Evolutionary conservation across 2,329 filamentous ascomycete genomes (phyloP).

Genomic region (Alternaria metachromatica): DNA sequence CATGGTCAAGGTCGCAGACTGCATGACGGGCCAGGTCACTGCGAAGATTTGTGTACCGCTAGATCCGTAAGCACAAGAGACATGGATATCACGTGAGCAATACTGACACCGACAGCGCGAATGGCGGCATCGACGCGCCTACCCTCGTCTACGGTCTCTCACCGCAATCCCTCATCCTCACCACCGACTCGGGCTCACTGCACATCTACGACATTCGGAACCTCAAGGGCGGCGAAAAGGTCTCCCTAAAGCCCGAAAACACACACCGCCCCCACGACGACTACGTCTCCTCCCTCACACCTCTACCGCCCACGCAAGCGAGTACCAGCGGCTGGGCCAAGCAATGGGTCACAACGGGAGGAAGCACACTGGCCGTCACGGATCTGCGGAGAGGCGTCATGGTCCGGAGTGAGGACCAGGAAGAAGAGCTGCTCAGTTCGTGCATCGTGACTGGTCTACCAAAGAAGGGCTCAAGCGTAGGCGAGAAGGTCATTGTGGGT

Average conservation of each 20-base stretch:
- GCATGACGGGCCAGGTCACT: slow-evolving; percentile 69
- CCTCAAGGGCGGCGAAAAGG: slow-evolving; percentile 48
- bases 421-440: slow-evolving; percentile 87
- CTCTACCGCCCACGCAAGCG: slow-evolving; percentile 77
- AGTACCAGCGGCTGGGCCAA: slow-evolving; percentile 90
- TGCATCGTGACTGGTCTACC: slow-evolving; percentile 79
- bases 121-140: slow-evolving; percentile 69
- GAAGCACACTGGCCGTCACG: slow-evolving; percentile 87
- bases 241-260: slow-evolving; percentile 68
- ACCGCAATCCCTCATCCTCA: slow-evolving; percentile 85
- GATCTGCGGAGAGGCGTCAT: slow-evolving; percentile 87
- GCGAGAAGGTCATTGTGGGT: slow-evolving; percentile 77
- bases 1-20: slow-evolving; percentile 66
- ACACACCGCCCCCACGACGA: slow-evolving; percentile 89
- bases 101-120: slow-evolving; percentile 44
- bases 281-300: slow-evolving; percentile 87
- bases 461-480: slow-evolving; percentile 71
- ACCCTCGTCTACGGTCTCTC: slow-evolving; percentile 83
- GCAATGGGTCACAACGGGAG: slow-evolving; percentile 93
- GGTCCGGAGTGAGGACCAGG: slow-evolving; percentile 90
- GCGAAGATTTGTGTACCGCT: slow-evolving; percentile 81
- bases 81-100: background rate
- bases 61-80: slow-evolving; percentile 40
- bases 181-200: slow-evolving; percentile 86
- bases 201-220: slow-evolving; percentile 86